Base-by-base conservation (phyloP, 2,329 filamentous ascomycete species). In the Pseudogymnoascus sp. region DNA sequence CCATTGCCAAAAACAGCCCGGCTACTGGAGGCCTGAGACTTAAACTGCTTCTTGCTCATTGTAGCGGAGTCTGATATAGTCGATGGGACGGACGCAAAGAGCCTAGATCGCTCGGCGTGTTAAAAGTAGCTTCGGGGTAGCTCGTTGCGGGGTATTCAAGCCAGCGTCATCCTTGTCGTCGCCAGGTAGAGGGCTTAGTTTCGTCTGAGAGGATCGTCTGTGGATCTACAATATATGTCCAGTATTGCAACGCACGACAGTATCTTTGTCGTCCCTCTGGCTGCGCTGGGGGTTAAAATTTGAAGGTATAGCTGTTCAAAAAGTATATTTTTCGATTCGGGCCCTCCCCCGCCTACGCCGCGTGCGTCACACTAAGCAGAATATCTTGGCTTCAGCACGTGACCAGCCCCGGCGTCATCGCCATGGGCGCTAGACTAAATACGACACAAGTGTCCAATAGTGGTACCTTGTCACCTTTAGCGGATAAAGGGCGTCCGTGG, bases 11-110 rank as follows among this genome's bases (percentile, higher is more conserved):
- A 58, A 16, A 66, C 63, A n/a, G 67, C 70, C 22, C 70, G 69
- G 58, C 70, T 71, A 60, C 70, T 73, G 2, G 71, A 73, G 14
- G 70, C 70, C 60, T 70, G 67, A 6, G 67, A 66, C 61, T 69
- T 72, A 61, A 70, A 71, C 57, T 68, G 62, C 47, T 64, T 63
- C 59, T 67, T 70, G 57, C 67, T 71, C 68, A 70, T 72, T 12
- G 32, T 65, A 63, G 20, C 18, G 16, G 47, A 20, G 47, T 32
- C 5, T 54, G 47, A 54, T 54, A 32, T 34, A 32, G 28, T 54
- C 28, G 28, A 34, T n/a, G 11, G 28, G 47, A 34, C 47, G 47
- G 47, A 34, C 47, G 47, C 47, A 54, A 54, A 20, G 28, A 54
- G 47, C 47, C 8, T 54, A 54, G 47, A 34, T 54, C 28, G 25